Evolutionary conservation across 2,329 filamentous ascomycete species (phyloP).

Genomic region (Colletotrichum sp.): DNA sequence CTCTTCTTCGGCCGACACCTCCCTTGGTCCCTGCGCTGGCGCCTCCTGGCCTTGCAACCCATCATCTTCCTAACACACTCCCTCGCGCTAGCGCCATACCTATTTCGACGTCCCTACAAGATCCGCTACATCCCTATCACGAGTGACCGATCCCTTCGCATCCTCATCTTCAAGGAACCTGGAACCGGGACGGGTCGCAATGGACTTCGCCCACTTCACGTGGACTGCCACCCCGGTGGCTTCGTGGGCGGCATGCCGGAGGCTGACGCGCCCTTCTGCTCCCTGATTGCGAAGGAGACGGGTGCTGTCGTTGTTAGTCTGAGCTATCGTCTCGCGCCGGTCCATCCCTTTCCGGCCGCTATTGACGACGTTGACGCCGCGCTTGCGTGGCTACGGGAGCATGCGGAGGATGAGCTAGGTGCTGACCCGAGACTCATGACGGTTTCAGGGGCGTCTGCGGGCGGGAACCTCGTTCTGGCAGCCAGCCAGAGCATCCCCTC

Average conservation of each 20-base stretch:
- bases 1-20: conserved; percentile 37
- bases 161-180: conserved; percentile 37
- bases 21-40: conserved; percentile 45
- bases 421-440: conserved; percentile 46
- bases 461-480: conserved; percentile 47
- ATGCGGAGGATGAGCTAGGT: conserved; percentile 38
- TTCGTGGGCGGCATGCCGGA: conserved; percentile 50
- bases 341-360: conserved; percentile 52
- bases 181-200: conserved; percentile 19
- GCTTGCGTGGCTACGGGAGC: conserved; percentile 41
- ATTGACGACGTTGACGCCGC: conserved; percentile 53
- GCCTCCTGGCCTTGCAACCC: conserved; percentile 47
- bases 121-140: conserved; percentile 37
- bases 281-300: conserved; percentile 37
- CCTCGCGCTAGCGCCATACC: conserved; percentile 37
- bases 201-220: conserved; percentile 41
- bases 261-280: conserved; percentile 36
- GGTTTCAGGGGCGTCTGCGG: conserved; percentile 47
- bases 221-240: conserved; percentile 48
- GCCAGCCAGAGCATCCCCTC: conserved; percentile 23
- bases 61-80: conserved; percentile 40
- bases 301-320: conserved; percentile 52
- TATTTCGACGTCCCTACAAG: conserved; percentile 39
- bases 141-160: conserved; percentile 29
- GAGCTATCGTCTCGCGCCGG: conserved; percentile 57